Evolutionary conservation across 2,329 filamentous ascomycete species (phyloP).

Genomic region (Penicillium decumbens): DNA sequence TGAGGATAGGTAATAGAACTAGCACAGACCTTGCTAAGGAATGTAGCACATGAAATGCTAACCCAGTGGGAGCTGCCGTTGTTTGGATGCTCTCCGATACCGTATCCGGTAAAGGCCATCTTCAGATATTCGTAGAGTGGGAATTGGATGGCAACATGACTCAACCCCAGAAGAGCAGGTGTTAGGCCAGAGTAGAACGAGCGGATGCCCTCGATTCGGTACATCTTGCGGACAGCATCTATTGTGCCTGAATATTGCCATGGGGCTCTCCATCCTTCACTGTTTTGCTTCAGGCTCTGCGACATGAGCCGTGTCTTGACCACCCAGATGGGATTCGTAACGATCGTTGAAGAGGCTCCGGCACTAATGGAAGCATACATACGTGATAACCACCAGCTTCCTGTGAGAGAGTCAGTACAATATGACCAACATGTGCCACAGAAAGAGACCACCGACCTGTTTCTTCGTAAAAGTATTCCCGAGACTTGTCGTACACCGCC

Average conservation of each 20-base stretch:
- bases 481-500: slow-evolving; percentile 89
- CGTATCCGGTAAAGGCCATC: slow-evolving; percentile 79
- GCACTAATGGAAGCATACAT: slow-evolving; percentile 87
- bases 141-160: slow-evolving; percentile 95
- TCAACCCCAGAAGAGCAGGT: slow-evolving; percentile 83
- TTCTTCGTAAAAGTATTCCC: slow-evolving; percentile 64
- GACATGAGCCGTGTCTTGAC: slow-evolving; percentile 99
- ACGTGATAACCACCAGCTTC: slow-evolving; percentile 71
- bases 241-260: slow-evolving; percentile 90
- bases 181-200: slow-evolving; percentile 96
- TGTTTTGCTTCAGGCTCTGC: slow-evolving; percentile 59
- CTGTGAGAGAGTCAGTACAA: slow-evolving; percentile 40
- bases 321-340: slow-evolving; percentile 98
- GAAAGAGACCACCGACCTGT: slow-evolving; percentile 50
- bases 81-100: slow-evolving; percentile 69
- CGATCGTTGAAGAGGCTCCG: slow-evolving; percentile 85
- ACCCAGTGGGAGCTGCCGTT: slow-evolving; percentile 66
- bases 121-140: slow-evolving; percentile 94
- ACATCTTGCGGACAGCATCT: slow-evolving; percentile 96
- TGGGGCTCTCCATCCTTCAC: slow-evolving; percentile 48
- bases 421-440: background rate
- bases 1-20: slow-evolving; percentile 96
- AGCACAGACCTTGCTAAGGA: slow-evolving; percentile 89
- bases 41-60: slow-evolving; percentile 81
- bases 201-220: slow-evolving; percentile 75